Evolutionary conservation across 2,329 filamentous ascomycete genomes (phyloP), one percentile per base, ranked within the genome.

Genomic region (Chaetothyriales sp.): DNA sequence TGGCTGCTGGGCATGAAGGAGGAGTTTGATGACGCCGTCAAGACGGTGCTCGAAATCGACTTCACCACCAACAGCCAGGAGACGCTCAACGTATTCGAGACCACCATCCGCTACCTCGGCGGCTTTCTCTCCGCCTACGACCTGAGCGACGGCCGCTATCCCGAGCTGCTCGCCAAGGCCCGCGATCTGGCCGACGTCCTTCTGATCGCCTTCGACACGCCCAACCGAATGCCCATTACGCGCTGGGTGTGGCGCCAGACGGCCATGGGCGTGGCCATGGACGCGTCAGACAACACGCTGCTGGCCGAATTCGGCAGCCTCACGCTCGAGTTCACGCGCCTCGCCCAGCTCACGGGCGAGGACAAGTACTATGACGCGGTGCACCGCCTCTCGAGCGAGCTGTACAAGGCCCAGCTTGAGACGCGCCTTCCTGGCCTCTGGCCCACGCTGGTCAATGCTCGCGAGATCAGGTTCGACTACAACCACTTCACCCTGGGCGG

Each of bases 31-130:
- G 72, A 77, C 57, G 82, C 82, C 1, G 77, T 82, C 2, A 68
- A 72, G 49, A 78, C 77, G 1, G 75, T 80, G 13, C 71, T 69
- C 44, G 70, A 70, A 8, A 70, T 82, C 56, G 76, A 82, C 63
- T 82, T 80, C 66, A 70, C 73, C 1, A 64, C 60, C 2, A 65
- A 63, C 1, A 64, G 67, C 4, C 55, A 53, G n/a, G 49, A 54
- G 20, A 67, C 73, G 8, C 80, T 94, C 47, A 90, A 84, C 40
- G 68, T 95, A 6, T 95, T 95, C 62, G 89, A 95, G 68, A 94
- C 87, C 0, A 95, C 86, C 0, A 94, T 95, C 62, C 82, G 89
- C 25, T 94, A 94, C 62, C 70, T 95, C 1, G 89, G 80, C 8
- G 89, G 88, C 15, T 74, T 95, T 61, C 64, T 95, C 7, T 85